phyloP scores from a whole-genome alignment of 192 early-diverging fungal genomes.

The Podila verticillata region DNA sequence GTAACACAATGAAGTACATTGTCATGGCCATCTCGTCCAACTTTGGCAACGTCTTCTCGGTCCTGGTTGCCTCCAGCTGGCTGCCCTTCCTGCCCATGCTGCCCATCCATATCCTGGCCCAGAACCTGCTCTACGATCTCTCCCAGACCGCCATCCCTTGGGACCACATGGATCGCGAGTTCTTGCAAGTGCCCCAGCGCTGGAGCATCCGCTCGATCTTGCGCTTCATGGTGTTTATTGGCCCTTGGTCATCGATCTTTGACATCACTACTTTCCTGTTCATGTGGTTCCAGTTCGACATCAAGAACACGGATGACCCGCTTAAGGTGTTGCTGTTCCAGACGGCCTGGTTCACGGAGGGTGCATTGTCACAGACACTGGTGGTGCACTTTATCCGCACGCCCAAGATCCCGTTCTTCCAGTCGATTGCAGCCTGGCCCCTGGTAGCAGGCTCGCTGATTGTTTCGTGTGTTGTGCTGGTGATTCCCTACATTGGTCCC shows the following conservation, averaged over 20 bases:
- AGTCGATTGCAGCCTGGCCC: slow-evolving; percentile 37
- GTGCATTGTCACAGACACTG: slow-evolving; percentile 54
- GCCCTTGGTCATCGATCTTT: slow-evolving; percentile 59
- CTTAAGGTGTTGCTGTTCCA: slow-evolving; percentile 33
- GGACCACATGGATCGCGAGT: slow-evolving; percentile 61
- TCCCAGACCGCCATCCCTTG: slow-evolving; percentile 61
- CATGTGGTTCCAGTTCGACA: slow-evolving; percentile 53
- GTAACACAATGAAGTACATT: slow-evolving; percentile 66
- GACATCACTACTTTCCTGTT: slow-evolving; percentile 56
- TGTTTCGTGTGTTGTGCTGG: slow-evolving; percentile 26
- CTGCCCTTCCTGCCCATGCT: slow-evolving; percentile 63
- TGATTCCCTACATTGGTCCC: slow-evolving; percentile 38
- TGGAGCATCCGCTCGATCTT: slow-evolving; percentile 56
- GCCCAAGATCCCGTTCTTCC: slow-evolving; percentile 58
- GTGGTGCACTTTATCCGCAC: slow-evolving; percentile 61
- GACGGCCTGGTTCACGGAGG: slow-evolving; percentile 58
- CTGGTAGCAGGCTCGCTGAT: slow-evolving; percentile 30
- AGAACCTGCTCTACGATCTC: slow-evolving; percentile 63
- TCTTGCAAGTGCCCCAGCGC: slow-evolving; percentile 49
- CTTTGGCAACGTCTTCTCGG: slow-evolving; percentile 65
- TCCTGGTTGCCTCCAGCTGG: slow-evolving; percentile 60
- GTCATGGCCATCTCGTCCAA: slow-evolving; percentile 65
- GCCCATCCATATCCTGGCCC: slow-evolving; percentile 54
- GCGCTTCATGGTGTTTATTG: slow-evolving; percentile 61
- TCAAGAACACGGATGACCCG: slow-evolving; percentile 15